A percentile compares a stretch with the other conserved stretches of the same genome.
Evolutionary conservation across 2,329 filamentous ascomycete species (phyloP).

Genomic region (Fusarium stilboides): DNA sequence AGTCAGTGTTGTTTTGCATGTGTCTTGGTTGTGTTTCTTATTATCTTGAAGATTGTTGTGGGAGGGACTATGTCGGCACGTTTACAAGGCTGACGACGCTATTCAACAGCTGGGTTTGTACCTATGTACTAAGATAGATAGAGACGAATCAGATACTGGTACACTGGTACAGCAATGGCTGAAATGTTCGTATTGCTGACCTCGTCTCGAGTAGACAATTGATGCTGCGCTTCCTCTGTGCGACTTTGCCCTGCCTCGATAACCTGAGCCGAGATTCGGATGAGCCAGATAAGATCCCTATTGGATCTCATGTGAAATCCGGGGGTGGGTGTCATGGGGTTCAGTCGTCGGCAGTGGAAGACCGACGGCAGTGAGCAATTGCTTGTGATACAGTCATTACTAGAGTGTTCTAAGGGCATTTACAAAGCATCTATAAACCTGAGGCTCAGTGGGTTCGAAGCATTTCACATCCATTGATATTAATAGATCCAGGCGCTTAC

Average conservation of each 20-base stretch:
- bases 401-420: background rate
- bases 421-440: background rate
- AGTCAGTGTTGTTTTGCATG: conserved; percentile 35
- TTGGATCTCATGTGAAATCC: conserved; percentile 43
- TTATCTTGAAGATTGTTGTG: background rate
- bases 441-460: background rate
- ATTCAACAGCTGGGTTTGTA: conserved; percentile 23
- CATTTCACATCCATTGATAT: background rate
- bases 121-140: conserved; percentile 7
- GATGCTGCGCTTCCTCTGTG: conserved; percentile 3
- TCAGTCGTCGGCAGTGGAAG: conserved; percentile 26
- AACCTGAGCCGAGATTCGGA: conserved; percentile 29
- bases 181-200: conserved; percentile 5
- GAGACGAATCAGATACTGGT: background rate
- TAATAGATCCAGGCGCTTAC: background rate
- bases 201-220: conserved; percentile 7
- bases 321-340: conserved; percentile 36
- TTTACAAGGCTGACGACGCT: conserved; percentile 25
- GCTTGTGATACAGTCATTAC: conserved; percentile 33
- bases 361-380: conserved; percentile 26
- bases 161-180: background rate
- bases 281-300: conserved; percentile 30
- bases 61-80: conserved; percentile 4
- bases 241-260: conserved; percentile 5
- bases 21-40: conserved; percentile 30